phyloP scores from a whole-genome alignment of 805 yeast species.

The Tetrapisispora nanseiensis region DNA sequence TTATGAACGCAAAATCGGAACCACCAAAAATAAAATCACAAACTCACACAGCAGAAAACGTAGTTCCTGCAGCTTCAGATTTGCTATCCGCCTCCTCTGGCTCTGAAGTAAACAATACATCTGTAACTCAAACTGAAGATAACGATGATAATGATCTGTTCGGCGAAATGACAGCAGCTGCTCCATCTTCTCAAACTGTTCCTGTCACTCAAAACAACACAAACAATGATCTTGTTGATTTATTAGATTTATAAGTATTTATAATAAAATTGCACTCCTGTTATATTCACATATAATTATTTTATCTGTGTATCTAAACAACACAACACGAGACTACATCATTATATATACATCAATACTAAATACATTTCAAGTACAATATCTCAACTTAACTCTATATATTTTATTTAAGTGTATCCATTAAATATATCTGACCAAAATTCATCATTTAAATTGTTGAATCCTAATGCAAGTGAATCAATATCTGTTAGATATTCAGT shows the following conservation, averaged over 20 bases:
- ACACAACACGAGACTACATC: no score
- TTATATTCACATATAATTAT: no score
- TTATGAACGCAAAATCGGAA: slow-evolving; percentile 47
- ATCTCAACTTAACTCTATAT: no score
- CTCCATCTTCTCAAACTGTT: slow-evolving; percentile 4
- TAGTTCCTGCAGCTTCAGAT: no score
- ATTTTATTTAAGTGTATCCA: not conserved
- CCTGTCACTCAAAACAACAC: not conserved
- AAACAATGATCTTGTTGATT: slow-evolving; percentile 21
- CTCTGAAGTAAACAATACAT: not conserved
- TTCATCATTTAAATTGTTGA: slow-evolving; percentile 53
- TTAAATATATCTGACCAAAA: slow-evolving; percentile 51
- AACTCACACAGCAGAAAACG: no score
- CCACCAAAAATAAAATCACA: slow-evolving; percentile 2
- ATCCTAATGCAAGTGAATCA: slow-evolving; percentile 38
- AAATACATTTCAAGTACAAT: no score
- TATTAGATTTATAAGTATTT: slow-evolving; percentile 24
- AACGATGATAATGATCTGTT: slow-evolving; percentile 24
- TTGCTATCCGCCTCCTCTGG: slow-evolving; percentile 2
- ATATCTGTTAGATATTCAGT: slow-evolving; percentile 27
- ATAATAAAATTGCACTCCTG: no score
- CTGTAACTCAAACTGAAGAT: not conserved
- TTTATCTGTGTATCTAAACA: no score
- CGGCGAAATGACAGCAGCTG: slow-evolving; percentile 25
- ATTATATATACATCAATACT: no score